phyloP scores from a whole-genome alignment of 228 moss, liverwort and hornwort species.

The Sphagnum fallax region DNA sequence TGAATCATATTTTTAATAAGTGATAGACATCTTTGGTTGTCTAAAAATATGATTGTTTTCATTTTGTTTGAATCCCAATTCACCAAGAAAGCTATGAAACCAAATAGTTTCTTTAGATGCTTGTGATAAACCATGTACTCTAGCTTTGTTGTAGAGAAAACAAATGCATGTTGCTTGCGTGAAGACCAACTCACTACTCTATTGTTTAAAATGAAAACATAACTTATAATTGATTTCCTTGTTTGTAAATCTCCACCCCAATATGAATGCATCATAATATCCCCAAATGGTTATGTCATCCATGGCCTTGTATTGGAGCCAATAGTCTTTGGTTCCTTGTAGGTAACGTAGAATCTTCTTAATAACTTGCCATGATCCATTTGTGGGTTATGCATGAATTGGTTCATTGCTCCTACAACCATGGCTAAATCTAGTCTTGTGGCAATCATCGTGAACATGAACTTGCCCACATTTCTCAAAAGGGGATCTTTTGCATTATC shows the following conservation, averaged over 20 bases:
- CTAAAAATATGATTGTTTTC: background rate
- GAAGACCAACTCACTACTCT: background rate
- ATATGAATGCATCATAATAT: background rate
- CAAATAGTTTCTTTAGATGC: background rate
- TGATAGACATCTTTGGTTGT: background rate
- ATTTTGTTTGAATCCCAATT: background rate
- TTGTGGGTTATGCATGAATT: too few relatives aligned
- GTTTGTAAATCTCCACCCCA: background rate
- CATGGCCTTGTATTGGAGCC: background rate
- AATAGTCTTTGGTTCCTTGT: background rate
- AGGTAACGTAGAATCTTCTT: background rate
- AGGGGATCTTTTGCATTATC: background rate
- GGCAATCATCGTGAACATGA: background rate
- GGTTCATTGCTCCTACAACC: background rate
- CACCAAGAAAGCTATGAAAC: background rate
- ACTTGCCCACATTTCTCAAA: background rate
- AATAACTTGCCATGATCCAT: background rate
- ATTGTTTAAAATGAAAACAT: background rate
- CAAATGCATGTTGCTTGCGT: background rate
- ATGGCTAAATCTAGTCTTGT: background rate
- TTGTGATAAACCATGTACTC: constrained; percentile 2
- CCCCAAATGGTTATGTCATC: background rate
- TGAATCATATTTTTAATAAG: background rate
- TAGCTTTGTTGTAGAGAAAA: background rate
- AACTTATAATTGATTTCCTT: background rate